Conservation (phyloP, 495 filamentous ascomycete species). For the Lasiosphaeria miniovina region DNA sequence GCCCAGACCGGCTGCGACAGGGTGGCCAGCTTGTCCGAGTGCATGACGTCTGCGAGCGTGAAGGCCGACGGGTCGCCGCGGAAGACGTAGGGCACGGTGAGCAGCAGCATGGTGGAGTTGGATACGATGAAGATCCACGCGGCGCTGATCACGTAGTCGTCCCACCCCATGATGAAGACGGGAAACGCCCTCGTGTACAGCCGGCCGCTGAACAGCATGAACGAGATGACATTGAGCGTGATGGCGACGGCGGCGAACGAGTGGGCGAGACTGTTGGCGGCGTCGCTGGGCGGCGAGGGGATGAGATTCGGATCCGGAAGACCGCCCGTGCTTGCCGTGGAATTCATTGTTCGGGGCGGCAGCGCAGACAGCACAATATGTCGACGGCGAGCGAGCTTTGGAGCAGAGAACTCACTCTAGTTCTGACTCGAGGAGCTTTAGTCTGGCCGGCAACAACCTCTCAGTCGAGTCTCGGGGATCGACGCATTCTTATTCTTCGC, state of each 20-base stretch:
- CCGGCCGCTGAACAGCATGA: slow-evolving; percentile 14
- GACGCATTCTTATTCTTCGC: too few relatives aligned
- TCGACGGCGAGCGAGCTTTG: too few relatives aligned
- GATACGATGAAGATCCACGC: slow-evolving; percentile 16
- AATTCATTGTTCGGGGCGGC: slow-evolving; percentile 4
- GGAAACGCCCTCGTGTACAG: slow-evolving; percentile 13
- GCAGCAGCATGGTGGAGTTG: slow-evolving; percentile 15
- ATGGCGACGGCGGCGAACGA: slow-evolving; percentile 10
- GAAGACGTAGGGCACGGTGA: slow-evolving; percentile 18
- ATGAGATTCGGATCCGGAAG: slow-evolving; percentile 12
- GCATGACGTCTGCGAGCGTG: slow-evolving; percentile 17
- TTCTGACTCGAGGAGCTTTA: too few relatives aligned
- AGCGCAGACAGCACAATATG: neutral
- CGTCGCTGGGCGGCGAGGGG: slow-evolving; percentile 16
- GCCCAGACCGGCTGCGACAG: slow-evolving; percentile 23
- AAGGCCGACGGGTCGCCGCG: slow-evolving; percentile 10
- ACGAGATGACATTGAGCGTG: slow-evolving; percentile 20
- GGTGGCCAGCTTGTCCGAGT: slow-evolving; percentile 17
- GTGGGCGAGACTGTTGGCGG: slow-evolving; percentile 8
- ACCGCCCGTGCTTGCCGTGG: slow-evolving; percentile 7
- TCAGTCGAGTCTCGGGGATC: too few relatives aligned
- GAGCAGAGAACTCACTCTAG: too few relatives aligned
- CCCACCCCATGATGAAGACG: slow-evolving; percentile 18
- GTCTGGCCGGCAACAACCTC: too few relatives aligned
- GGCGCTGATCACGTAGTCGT: slow-evolving; percentile 18